Evolutionary conservation across 2,329 filamentous ascomycete species (phyloP), one percentile per base, ranked within the genome.

Genomic region (Aspergillus carbonarius): DNA sequence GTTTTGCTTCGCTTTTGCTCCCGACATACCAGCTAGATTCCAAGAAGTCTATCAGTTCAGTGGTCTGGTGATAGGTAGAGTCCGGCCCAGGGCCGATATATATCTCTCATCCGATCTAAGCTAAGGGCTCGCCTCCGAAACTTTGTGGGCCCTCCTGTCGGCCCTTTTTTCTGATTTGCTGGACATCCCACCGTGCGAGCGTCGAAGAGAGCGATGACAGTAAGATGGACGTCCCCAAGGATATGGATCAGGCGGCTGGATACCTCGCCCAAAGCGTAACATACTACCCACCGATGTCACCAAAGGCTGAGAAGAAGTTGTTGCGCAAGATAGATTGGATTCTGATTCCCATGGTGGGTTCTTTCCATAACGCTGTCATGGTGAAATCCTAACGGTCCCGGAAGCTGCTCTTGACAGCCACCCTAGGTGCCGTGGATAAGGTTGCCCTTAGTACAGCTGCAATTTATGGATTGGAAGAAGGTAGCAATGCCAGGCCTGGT

Each of bases 301-400:
- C 60, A 5, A 63, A 65, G 34, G 60, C 60, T 15, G 70, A 72
- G 59, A 69, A 57, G 37, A 67, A 56, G 42, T 27, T 73, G 47
- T 61, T 86, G 40, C 75, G 79, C 18, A 85, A 84, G 68, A 84
- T 87, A 58, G 85, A 87, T 66, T 76, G 73, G 66, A 74, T 74
- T 13, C 72, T 87, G 12, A 79, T 86, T n/a, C 83, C 84, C 1
- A 74, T 86, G 44, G 74, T 86, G 18, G 82, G 63, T 84, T 25
- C 9, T 23, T 17, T 37, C 18, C 15, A 4, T 25, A 23, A 10
- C 7, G 15, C 18, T 18, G 18, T 18, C n/a, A 40, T 8, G 23
- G 3, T n/a, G 17, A 8, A 48, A 20, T 30, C 7, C 34, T 54
- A 48, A 27, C 37, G 15, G 34, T 32, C 55, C 20, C 6, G n/a